These are phyloP conservation scores for Aureobasidium musti DNA, from an alignment of 2,329 filamentous ascomycete genomes.

Conservation along the genomic window DNA sequence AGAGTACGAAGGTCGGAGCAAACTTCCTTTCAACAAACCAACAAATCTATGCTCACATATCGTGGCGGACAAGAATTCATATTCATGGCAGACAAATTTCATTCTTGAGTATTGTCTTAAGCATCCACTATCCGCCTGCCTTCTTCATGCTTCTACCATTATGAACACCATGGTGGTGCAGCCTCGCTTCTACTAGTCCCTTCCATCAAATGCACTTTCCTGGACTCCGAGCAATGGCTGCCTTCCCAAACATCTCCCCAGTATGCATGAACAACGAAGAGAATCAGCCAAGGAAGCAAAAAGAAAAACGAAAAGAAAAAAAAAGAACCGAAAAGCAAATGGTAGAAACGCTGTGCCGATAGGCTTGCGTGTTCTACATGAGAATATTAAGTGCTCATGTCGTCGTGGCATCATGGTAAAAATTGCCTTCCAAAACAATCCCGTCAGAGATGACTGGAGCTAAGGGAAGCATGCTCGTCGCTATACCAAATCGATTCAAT, in stretches of 20 bases:
- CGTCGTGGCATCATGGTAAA: constrained; percentile 27
- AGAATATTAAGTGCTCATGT: constrained; percentile 29
- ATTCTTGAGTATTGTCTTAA: constrained; percentile 16
- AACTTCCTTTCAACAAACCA: neutral
- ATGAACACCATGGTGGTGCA: constrained; percentile 21
- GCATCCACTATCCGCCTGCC: neutral
- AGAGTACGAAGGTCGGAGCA: neutral
- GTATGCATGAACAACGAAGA: constrained; percentile 24
- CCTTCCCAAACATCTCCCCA: constrained; percentile 9
- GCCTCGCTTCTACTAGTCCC: constrained; percentile 9
- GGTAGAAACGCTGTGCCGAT: constrained; percentile 3
- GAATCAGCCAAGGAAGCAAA: constrained; percentile 12
- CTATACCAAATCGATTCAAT: neutral
- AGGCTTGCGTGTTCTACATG: constrained; percentile 10
- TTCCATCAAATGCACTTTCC: constrained; percentile 21
- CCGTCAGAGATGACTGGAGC: neutral
- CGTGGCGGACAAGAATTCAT: neutral
- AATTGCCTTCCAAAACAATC: constrained; percentile 14
- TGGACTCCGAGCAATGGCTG: constrained; percentile 24
- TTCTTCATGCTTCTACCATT: constrained; percentile 17
- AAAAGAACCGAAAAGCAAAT: neutral
- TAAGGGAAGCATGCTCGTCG: neutral
- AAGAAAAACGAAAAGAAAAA: neutral
- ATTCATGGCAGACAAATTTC: constrained; percentile 15
- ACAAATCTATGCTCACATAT: neutral